phyloP scores from a whole-genome alignment of 2,329 filamentous ascomycete species.

The Passalora sequoiae region DNA sequence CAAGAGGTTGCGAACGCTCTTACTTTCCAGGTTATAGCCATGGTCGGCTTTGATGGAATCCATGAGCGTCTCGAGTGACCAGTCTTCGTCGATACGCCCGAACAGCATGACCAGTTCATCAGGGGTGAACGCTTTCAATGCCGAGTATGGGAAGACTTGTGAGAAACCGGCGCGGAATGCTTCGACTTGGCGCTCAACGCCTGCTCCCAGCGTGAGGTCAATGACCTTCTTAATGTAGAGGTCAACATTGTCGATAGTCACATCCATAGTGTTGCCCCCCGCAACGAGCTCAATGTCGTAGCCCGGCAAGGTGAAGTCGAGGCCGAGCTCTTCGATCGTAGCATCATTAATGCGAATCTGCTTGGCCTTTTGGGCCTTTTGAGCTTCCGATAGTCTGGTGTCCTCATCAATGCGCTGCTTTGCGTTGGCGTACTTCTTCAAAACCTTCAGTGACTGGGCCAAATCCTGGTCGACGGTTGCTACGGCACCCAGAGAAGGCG shows the following conservation, averaged over 20 bases:
- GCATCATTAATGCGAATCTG: constrained; percentile 70
- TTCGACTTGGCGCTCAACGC: constrained; percentile 82
- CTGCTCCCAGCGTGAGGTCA: constrained; percentile 82
- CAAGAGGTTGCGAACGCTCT: constrained; percentile 85
- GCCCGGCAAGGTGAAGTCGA: constrained; percentile 93
- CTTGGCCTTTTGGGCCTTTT: constrained; percentile 67
- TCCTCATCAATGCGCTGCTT: constrained; percentile 81
- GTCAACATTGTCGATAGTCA: constrained; percentile 90
- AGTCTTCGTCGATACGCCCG: constrained; percentile 88
- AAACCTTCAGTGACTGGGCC: constrained; percentile 75
- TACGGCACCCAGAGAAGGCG: constrained; percentile 80
- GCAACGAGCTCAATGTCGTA: constrained; percentile 79
- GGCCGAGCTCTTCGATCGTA: constrained; percentile 74
- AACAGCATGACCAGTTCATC: constrained; percentile 94
- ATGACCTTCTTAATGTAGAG: constrained; percentile 83
- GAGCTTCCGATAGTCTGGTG: constrained; percentile 55
- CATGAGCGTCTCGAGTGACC: constrained; percentile 94
- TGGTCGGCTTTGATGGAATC: constrained; percentile 99
- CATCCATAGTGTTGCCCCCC: constrained; percentile 65
- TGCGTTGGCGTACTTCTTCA: constrained; percentile 78
- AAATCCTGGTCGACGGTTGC: constrained; percentile 83
- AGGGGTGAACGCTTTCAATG: constrained; percentile 87
- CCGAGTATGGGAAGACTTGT: constrained; percentile 91
- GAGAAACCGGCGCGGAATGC: constrained; percentile 89
- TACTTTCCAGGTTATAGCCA: constrained; percentile 97